These are phyloP conservation scores for Blastocrithidia nonstop DNA, from an alignment of 208 protist species.

Conservation along the genomic window DNA sequence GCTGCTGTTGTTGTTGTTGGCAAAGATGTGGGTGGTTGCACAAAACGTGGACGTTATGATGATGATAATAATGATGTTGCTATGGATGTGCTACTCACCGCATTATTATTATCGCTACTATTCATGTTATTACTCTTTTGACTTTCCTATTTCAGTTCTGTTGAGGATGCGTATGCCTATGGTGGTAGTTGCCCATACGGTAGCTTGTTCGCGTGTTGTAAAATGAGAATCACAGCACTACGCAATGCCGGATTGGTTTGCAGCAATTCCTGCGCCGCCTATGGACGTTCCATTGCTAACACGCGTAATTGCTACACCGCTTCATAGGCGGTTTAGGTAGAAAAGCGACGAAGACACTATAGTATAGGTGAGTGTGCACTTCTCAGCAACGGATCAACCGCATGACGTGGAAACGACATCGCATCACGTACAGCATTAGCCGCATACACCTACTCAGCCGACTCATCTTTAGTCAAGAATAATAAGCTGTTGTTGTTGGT, in stretches of 20 bases:
- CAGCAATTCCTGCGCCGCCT: slow-evolving; percentile 45
- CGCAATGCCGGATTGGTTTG: slow-evolving; percentile 49
- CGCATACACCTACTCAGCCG: not conserved
- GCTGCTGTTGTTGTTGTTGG: not conserved
- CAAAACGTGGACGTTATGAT: not conserved
- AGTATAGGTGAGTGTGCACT: slow-evolving; percentile 36
- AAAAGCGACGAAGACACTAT: slow-evolving; percentile 27
- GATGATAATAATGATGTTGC: too few species aligned
- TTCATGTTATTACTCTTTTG: not conserved
- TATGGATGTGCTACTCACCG: too few species aligned
- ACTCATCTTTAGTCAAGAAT: too few species aligned
- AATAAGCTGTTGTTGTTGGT: too few species aligned
- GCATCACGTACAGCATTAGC: slow-evolving; percentile 1
- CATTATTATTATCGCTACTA: too few species aligned
- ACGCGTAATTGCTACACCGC: slow-evolving; percentile 81
- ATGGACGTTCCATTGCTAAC: slow-evolving; percentile 46
- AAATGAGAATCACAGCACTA: slow-evolving; percentile 54
- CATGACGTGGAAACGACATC: slow-evolving; percentile 3
- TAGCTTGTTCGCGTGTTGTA: slow-evolving; percentile 68
- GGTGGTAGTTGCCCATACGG: slow-evolving; percentile 21
- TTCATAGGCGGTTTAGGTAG: slow-evolving; percentile 61
- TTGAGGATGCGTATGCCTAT: slow-evolving; percentile 12
- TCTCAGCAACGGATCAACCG: slow-evolving; percentile 41
- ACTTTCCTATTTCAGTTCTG: not conserved
- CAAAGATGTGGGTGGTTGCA: not conserved